Evolutionary conservation across 2,329 filamentous ascomycete genomes (phyloP).

Genomic region (Ascochyta rabiei): DNA sequence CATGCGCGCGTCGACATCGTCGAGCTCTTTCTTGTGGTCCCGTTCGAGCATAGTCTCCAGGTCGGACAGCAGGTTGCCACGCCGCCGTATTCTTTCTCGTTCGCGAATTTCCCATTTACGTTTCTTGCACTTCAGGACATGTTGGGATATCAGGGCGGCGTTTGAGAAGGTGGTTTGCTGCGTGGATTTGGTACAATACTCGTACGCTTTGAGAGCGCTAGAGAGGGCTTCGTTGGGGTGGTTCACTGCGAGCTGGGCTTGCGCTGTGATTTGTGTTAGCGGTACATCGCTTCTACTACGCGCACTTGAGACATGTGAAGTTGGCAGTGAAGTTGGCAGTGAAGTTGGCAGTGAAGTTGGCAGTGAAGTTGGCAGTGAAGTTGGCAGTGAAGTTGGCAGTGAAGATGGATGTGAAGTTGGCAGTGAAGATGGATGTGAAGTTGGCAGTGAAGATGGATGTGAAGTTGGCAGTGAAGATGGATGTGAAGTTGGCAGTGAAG

Average conservation of each 20-base stretch:
- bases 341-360: neutral
- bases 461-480: neutral
- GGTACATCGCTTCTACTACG: neutral
- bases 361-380: neutral
- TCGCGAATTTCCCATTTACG: constrained; percentile 83
- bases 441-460: neutral
- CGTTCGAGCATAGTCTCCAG: constrained; percentile 55
- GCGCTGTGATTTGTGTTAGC: constrained; percentile 55
- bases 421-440: neutral
- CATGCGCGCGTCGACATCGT: constrained; percentile 48
- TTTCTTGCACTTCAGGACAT: constrained; percentile 82
- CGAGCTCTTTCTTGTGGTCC: constrained; percentile 41
- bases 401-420: no score
- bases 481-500: neutral
- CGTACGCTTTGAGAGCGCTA: constrained; percentile 74
- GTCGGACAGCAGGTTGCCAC: constrained; percentile 65
- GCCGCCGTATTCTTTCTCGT: constrained; percentile 61
- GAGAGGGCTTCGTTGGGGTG: constrained; percentile 75
- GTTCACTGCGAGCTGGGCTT: constrained; percentile 78
- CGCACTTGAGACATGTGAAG: neutral
- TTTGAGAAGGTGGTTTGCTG: constrained; percentile 64
- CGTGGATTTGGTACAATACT: constrained; percentile 63
- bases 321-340: neutral
- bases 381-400: neutral
- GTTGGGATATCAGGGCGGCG: constrained; percentile 71